phyloP scores from a whole-genome alignment of 2,329 filamentous ascomycete species.

The Penicillium psychrosexuale region DNA sequence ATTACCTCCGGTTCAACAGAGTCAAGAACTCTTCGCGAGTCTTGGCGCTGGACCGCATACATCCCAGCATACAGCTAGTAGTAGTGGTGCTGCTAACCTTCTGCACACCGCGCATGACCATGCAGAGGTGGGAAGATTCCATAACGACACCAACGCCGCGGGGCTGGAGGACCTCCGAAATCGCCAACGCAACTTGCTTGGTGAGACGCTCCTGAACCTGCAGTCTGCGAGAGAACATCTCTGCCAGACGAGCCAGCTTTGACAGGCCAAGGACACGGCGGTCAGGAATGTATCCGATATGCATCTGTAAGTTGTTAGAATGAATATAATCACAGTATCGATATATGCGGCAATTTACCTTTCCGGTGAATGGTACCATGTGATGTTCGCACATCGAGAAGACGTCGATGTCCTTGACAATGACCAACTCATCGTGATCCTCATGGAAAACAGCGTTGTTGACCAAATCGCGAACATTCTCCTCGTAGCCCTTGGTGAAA shows the following conservation, averaged over 20 bases:
- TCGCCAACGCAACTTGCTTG: slow-evolving; percentile 89
- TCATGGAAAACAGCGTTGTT: slow-evolving; percentile 95
- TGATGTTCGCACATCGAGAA: slow-evolving; percentile 97
- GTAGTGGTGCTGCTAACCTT: slow-evolving; percentile 85
- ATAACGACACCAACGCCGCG: slow-evolving; percentile 96
- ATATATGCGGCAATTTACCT: slow-evolving; percentile 54
- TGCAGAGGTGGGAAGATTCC: slow-evolving; percentile 94
- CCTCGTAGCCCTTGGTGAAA: slow-evolving; percentile 95
- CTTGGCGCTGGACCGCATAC: slow-evolving; percentile 88
- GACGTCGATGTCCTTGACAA: slow-evolving; percentile 95
- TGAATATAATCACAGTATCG: background rate
- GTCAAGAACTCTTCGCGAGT: slow-evolving; percentile 94
- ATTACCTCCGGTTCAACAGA: slow-evolving; percentile 60
- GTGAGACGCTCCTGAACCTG: slow-evolving; percentile 97
- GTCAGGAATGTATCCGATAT: slow-evolving; percentile 95
- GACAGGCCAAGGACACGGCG: slow-evolving; percentile 91
- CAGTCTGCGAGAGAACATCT: slow-evolving; percentile 90
- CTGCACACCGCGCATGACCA: slow-evolving; percentile 98
- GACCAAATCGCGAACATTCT: slow-evolving; percentile 87
- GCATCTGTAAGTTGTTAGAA: slow-evolving; percentile 64
- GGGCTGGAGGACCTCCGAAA: slow-evolving; percentile 88
- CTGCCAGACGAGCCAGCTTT: slow-evolving; percentile 90
- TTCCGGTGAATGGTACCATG: slow-evolving; percentile 91
- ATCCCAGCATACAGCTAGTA: slow-evolving; percentile 95
- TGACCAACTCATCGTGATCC: slow-evolving; percentile 94